Evolutionary conservation across 805 yeast genomes (phyloP).

Genomic region (Starmerella geochares): DNA sequence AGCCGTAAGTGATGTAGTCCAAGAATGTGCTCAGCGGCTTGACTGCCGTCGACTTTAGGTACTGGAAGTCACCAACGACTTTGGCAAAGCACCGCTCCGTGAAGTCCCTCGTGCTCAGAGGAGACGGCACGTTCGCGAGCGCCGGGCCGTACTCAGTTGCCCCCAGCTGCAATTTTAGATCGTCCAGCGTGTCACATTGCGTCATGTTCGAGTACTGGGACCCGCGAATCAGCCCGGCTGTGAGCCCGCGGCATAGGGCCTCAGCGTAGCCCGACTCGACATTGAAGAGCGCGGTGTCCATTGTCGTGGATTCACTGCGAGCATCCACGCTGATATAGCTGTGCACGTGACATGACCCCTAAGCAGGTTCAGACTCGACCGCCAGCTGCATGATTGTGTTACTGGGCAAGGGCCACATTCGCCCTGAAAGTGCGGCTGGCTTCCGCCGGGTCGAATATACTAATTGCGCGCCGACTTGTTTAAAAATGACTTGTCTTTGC

Average conservation of each 20-base stretch:
- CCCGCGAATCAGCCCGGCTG: conserved; percentile 64
- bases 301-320: conserved; percentile 27
- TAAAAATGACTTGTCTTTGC: too few species aligned
- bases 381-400: too few species aligned
- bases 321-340: background rate
- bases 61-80: conserved; percentile 73
- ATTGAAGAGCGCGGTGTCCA: conserved; percentile 94
- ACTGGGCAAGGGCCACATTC: too few species aligned
- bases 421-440: too few species aligned
- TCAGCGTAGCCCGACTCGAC: conserved; percentile 84
- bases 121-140: conserved; percentile 67
- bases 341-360: background rate
- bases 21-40: conserved; percentile 71
- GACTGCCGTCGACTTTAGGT: conserved; percentile 71
- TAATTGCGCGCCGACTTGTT: too few species aligned
- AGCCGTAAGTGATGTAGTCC: conserved; percentile 89
- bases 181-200: conserved; percentile 92
- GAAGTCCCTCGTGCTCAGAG: conserved; percentile 77
- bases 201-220: conserved; percentile 85
- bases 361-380: too few species aligned
- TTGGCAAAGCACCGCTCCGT: conserved; percentile 68
- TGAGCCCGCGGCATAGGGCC: conserved; percentile 89
- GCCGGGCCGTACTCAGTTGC: conserved; percentile 95
- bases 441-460: too few species aligned
- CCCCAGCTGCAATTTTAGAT: conserved; percentile 82